Percentiles rank a stretch among this genome's conserved stretches.
These are phyloP conservation scores for Sporothrix luriei DNA, from an alignment of 2,329 filamentous ascomycete species.

Conservation along the genomic window DNA sequence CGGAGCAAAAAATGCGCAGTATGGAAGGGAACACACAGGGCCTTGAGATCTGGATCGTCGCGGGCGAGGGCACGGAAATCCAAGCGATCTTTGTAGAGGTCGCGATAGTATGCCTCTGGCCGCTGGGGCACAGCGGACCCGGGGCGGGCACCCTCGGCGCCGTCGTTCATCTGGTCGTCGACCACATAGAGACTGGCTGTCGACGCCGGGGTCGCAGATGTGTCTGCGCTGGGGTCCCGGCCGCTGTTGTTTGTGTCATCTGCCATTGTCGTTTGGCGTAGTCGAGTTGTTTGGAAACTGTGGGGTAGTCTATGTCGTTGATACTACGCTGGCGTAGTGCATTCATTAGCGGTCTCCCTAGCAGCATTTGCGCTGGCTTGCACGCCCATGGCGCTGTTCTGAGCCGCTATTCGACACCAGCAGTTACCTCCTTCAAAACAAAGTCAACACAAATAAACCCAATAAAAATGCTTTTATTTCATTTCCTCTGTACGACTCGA, in stretches of 20 bases:
- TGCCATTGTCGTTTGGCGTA: conserved; percentile 1
- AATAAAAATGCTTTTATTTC: conserved; percentile 7
- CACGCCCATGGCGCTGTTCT: too few relatives aligned
- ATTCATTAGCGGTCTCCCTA: too few relatives aligned
- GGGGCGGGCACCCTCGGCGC: background rate
- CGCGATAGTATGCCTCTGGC: conserved; percentile 39
- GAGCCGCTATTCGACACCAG: too few relatives aligned
- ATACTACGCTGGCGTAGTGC: too few relatives aligned
- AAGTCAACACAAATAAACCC: background rate
- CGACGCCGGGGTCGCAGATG: background rate
- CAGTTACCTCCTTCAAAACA: background rate
- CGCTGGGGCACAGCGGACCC: background rate
- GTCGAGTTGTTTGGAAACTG: background rate
- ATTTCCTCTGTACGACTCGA: background rate
- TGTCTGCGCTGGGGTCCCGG: background rate
- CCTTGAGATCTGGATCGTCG: conserved; percentile 49
- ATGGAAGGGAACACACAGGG: conserved; percentile 35
- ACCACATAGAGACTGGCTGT: background rate
- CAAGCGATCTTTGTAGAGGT: conserved; percentile 47
- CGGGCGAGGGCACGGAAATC: conserved; percentile 51
- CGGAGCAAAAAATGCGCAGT: background rate
- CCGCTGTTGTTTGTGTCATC: background rate
- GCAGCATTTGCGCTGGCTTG: too few relatives aligned
- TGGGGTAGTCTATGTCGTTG: too few relatives aligned
- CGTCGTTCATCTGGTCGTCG: background rate